Evolutionary conservation across 202 grass and related monocot species (phyloP).

Genomic region (Setaria italica): DNA sequence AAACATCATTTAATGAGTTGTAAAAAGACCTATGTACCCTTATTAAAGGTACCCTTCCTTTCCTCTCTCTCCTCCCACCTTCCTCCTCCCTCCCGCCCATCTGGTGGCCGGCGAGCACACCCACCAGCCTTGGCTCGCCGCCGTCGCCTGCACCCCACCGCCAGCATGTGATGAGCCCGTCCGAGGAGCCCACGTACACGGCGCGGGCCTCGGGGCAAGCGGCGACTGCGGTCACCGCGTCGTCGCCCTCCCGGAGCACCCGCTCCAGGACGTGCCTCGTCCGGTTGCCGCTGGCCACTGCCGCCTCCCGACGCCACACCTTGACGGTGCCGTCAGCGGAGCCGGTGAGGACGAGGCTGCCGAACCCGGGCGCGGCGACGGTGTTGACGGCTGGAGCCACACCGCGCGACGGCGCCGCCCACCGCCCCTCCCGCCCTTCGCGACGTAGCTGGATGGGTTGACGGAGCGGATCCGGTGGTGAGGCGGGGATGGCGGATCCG

Average conservation of each 20-base stretch:
- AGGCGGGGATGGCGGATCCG: conserved; percentile 43
- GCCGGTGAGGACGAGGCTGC: conserved; percentile 63
- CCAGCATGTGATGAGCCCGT: conserved; percentile 74
- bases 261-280: conserved; percentile 55
- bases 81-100: conserved; percentile 24
- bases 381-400: conserved; percentile 85
- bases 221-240: conserved; percentile 70
- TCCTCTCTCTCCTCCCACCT: too few relatives aligned
- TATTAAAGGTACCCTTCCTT: too few relatives aligned
- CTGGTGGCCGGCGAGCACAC: conserved; percentile 52
- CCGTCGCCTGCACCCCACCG: not conserved
- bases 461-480: conserved; percentile 64
- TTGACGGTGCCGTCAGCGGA: conserved; percentile 84
- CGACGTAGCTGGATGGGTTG: conserved; percentile 71
- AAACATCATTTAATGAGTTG: too few relatives aligned
- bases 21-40: too few relatives aligned
- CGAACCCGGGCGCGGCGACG: conserved; percentile 55
- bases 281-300: not conserved
- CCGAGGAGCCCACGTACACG: conserved; percentile 76
- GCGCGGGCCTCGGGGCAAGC: conserved; percentile 40
- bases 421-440: too few relatives aligned
- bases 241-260: conserved; percentile 64
- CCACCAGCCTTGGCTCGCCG: conserved; percentile 21
- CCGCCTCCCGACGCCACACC: conserved; percentile 59
- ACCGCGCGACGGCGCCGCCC: conserved; percentile 4